Evolutionary conservation across 345 rosid species (phyloP), one percentile per base, ranked within the genome.

Genomic region (Cardamine resedifolia): DNA sequence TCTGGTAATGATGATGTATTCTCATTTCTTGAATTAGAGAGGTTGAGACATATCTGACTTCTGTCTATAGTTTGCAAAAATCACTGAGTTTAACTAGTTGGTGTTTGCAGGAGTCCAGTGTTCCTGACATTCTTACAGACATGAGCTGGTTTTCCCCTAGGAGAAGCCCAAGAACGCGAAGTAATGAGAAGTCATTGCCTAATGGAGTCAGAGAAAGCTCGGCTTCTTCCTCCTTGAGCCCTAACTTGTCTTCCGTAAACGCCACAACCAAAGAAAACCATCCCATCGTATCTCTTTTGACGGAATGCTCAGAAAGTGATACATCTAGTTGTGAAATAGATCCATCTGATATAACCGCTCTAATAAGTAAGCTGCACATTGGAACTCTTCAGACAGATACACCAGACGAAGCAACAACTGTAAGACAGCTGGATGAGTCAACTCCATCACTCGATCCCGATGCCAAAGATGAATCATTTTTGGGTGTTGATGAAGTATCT

Each of bases 71-170:
- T 14, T 62, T 26, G 16, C 24, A 62, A 62, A 33, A 12, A 36
- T n/a, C 10, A 15, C 11, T 10, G 7, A 24, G 18, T 11, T 23
- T 19, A 19, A 27, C 21, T 34, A n/a, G 6, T 75, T 61, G 44
- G 39, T 70, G 34, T 47, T 20, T 70, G 39, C 82, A 92, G 97
- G 70, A 74, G 58, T 55, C 71, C 6, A 66, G 50, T 73, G 57
- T 70, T 19, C 72, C 79, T 47, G 66, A 55, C 5, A 74, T 75
- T 65, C 81, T 86, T 39, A 84, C 83, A 4, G 85, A 70, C 59
- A 84, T 76, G 44, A 80, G 86, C 68, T 84, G 63, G 66, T 36
- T 71, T 67, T 85, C 93, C 24, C 93, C 96, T 20, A 85, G 84
- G 62, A 87, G 79, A 60, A 81, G 80, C 26, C 87, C 91, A 10